A percentile compares a stretch with the other conserved stretches of the same genome.
Conservation (phyloP, 2,329 filamentous ascomycete species). For the Leptographium galeiforme region DNA sequence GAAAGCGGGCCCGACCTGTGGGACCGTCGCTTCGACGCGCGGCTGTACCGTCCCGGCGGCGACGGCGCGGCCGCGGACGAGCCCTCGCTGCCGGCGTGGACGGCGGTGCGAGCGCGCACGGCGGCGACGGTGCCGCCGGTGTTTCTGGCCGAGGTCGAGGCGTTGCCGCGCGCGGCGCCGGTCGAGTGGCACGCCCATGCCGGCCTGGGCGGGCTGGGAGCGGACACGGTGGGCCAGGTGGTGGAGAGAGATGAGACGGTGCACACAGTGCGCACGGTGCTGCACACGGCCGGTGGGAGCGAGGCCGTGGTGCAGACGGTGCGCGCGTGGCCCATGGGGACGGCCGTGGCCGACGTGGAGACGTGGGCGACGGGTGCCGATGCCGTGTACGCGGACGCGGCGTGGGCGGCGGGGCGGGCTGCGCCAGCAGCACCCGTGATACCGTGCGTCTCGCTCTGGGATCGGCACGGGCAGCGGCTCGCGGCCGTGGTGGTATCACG, state of each 20-base stretch:
- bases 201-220: conserved; percentile 30
- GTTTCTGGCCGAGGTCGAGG: conserved; percentile 62
- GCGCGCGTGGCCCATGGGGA: conserved; percentile 1
- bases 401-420: not conserved
- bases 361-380: not conserved
- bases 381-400: conserved; percentile 8
- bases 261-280: not conserved
- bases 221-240: not conserved
- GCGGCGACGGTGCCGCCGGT: conserved; percentile 41
- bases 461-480: conserved; percentile 20
- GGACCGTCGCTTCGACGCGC: conserved; percentile 47
- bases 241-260: not conserved
- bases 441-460: conserved; percentile 30
- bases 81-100: conserved; percentile 36
- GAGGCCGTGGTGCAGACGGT: not conserved
- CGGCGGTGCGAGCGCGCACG: conserved; percentile 22
- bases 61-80: conserved; percentile 4
- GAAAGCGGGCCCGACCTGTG: conserved; percentile 49
- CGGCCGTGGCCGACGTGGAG: not conserved
- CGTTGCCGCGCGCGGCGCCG: conserved; percentile 57
- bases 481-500: conserved; percentile 17
- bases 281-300: not conserved
- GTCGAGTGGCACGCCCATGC: conserved; percentile 75
- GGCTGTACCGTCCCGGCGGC: conserved; percentile 28
- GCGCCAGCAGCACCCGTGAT: conserved; percentile 15